Base-by-base conservation (phyloP, 2,329 filamentous ascomycete species). In the Paraphaeosphaeria minitans region DNA sequence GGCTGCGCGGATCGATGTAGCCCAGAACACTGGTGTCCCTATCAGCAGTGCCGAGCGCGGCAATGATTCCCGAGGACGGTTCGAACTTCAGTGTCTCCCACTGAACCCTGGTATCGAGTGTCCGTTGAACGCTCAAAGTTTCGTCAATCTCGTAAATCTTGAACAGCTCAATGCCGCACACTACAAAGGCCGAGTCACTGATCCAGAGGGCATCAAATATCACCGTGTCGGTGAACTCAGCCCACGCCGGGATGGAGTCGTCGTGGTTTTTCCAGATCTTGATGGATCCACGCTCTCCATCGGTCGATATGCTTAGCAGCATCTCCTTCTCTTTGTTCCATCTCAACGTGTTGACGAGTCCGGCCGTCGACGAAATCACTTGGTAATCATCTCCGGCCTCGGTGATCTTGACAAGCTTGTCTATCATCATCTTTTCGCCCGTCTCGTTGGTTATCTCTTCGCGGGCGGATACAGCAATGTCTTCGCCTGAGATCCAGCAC, bases 181-280 rank as follows among this genome's bases (percentile, higher is more conserved):
- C 77, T 10, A 79, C 71, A 59, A 83, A 81, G 1, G 71, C 70
- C 3, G 76, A 73, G 14, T 79, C 75, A 46, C 68, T 76, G 42
- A 77, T 77, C 80, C 80, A 82, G 13, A 75, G 73, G 1, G 77
- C 80, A 57, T 82, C 80, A 27, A 77, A 69, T 1, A 81, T 75
- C 54, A 72, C 72, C 4, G 74, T 72, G 22, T 79, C 76, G 10
- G 75, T 76, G 50, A 80, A 80, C 19, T 77, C 70, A 24, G 72
- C 74, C 74, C 76, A 80, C 4, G 77, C 67, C 5, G 79, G 78
- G 29, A 79, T 75, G 22, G 70, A 71, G 46, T 74, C 69, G 53
- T 67, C 65, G 50, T 69, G 67, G 48, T 71, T 68, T 39, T 71
- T 76, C 75, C 75, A 78, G 22, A 78, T 67, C 47, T 75, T 75